These are phyloP conservation scores for Soucietia sequanensis DNA, from an alignment of 805 yeast species.

Conservation along the genomic window DNA sequence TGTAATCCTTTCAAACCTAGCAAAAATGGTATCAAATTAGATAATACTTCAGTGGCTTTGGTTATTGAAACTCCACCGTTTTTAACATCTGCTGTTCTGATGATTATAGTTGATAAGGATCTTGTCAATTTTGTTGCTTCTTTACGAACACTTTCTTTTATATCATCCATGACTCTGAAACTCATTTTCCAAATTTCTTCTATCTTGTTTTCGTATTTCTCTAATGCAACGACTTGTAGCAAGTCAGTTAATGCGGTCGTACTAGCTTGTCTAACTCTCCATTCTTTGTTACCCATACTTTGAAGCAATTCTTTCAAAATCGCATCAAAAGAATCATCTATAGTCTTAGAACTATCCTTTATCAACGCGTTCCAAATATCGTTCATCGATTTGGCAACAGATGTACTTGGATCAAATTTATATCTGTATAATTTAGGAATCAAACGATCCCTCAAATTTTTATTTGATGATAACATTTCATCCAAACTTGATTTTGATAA, in stretches of 20 bases:
- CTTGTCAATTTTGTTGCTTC: constrained; percentile 74
- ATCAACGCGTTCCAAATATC: constrained; percentile 82
- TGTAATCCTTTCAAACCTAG: constrained; percentile 76
- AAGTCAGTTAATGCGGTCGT: constrained; percentile 69
- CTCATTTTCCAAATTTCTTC: constrained; percentile 85
- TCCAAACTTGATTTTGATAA: constrained; percentile 76
- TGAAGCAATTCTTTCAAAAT: constrained; percentile 64
- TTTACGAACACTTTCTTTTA: constrained; percentile 85
- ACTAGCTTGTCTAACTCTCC: constrained; percentile 92
- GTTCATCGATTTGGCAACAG: constrained; percentile 80
- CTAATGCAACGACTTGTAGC: constrained; percentile 57
- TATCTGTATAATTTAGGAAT: constrained; percentile 84
- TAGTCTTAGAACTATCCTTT: constrained; percentile 52
- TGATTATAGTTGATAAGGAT: constrained; percentile 60
- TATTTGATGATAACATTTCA: constrained; percentile 53
- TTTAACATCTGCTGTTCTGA: constrained; percentile 51
- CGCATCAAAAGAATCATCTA: constrained; percentile 51
- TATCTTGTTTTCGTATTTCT: constrained; percentile 47
- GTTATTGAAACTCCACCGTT: constrained; percentile 36
- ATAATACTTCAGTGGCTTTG: constrained; percentile 47
- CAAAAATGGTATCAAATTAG: constrained; percentile 71
- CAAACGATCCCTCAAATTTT: constrained; percentile 53
- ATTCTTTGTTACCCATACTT: constrained; percentile 79
- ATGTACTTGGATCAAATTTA: constrained; percentile 75
- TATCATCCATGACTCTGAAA: constrained; percentile 88